Base-by-base conservation (phyloP, 2,329 filamentous ascomycete genomes). In the Beauveria australis region DNA sequence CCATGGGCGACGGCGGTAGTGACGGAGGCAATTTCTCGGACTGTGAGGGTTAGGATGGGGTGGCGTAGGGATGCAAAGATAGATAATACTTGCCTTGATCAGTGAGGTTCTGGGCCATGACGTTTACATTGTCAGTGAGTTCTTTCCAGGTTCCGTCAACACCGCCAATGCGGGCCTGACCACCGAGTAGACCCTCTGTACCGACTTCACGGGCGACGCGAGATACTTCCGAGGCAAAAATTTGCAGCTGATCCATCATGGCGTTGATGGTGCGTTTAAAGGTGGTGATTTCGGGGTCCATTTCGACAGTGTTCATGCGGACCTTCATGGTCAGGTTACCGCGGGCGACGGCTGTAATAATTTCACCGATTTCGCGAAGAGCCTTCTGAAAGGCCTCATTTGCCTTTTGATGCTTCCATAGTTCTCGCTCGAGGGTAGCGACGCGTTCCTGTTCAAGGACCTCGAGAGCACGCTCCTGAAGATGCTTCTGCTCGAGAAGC, bases 371-470 rank as follows among this genome's bases (percentile, higher is more conserved):
- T 74, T 99, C 94, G 65, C 92, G 86, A 40, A 99, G 78, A 12
- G 94, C 94, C 75, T 97, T 97, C 73, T 97, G 92, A 82, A 97
- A 99, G 67, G 94, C 95, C 75, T 96, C 87, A 75, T 99, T 99
- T 71, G 95, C 94, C 76, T 97, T 94, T 73, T 96, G 92, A 71
- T 97, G 92, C 76, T 97, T 97, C 80, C 89, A 92, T 62, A 99
- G 81, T 75, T 99, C 94, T 62, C 93, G 86, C 77, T 97, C 93
- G 46, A 97, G 81, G 41, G 91, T 87, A 59, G 90, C 88, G 65
- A 97, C 93, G 67, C 94, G 92, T 73, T 92, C 87, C 65, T 89
- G 85, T 74, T 96, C 92, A 58, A 96, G 88, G 64, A 89, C 84
- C 67, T 89, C 88, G 60, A 96, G 86, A 37, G 91, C 89, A 70